phyloP scores from a whole-genome alignment of 352 stramenopile genomes.

The Phytophthora idaei region DNA sequence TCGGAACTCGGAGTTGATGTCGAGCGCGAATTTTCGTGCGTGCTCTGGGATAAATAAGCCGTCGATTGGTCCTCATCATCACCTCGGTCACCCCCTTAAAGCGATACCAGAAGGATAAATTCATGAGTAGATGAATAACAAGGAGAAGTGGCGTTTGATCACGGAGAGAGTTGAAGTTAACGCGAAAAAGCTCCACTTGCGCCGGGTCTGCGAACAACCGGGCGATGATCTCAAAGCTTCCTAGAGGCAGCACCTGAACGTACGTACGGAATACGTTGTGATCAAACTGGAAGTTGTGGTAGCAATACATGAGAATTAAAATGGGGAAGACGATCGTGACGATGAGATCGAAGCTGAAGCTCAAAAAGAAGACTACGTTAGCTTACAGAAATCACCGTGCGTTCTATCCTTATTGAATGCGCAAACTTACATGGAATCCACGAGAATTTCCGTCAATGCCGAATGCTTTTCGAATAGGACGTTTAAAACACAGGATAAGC shows the following conservation, averaged over 20 bases:
- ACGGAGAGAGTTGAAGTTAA: conserved; percentile 39
- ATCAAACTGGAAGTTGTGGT: conserved; percentile 41
- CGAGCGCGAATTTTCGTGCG: conserved; percentile 15
- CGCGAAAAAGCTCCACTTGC: conserved; percentile 37
- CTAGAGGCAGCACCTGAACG: conserved; percentile 15
- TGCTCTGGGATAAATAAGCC: conserved; percentile 33
- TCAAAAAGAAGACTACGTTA: neutral
- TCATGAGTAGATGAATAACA: conserved; percentile 36
- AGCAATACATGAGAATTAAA: conserved; percentile 36
- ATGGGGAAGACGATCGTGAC: conserved; percentile 45
- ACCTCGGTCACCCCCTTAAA: conserved; percentile 22
- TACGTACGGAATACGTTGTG: conserved; percentile 32
- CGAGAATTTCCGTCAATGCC: conserved; percentile 37
- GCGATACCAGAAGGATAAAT: conserved; percentile 34
- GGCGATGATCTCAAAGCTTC: conserved; percentile 41
- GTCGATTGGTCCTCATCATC: conserved; percentile 25
- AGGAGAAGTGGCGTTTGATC: conserved; percentile 30
- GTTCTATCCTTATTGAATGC: no score
- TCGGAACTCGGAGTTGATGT: conserved; percentile 26
- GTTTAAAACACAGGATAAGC: conserved; percentile 26
- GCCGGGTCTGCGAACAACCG: conserved; percentile 39
- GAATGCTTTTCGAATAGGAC: conserved; percentile 36
- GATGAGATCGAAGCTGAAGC: conserved; percentile 42
- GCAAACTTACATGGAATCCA: conserved; percentile 41
- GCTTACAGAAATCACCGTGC: no score